Evolutionary conservation across 306 rosid species (phyloP).

Genomic region (Malus sylvestris): DNA sequence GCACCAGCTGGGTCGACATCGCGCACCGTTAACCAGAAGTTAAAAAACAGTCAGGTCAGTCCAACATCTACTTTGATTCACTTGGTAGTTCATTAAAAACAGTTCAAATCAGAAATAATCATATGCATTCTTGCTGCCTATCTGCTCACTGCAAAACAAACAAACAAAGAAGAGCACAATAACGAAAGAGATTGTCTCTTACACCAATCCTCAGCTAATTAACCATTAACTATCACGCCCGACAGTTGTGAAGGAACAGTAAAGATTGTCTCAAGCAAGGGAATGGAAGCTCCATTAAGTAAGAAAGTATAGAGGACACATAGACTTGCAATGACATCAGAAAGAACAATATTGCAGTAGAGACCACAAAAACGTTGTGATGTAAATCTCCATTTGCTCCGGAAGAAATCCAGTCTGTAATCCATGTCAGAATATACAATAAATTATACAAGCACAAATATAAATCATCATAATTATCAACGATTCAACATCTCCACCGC

Average conservation of each 20-base stretch:
- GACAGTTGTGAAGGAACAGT: too few species aligned
- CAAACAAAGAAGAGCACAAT: neutral
- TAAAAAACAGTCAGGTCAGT: neutral
- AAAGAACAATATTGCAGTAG: neutral
- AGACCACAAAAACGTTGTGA: neutral
- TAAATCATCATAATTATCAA: neutral
- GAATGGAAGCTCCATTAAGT: neutral
- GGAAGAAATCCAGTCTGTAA: neutral
- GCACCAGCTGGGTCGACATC: neutral
- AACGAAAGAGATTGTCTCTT: neutral
- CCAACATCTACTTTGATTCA: neutral
- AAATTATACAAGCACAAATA: neutral
- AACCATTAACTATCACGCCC: neutral
- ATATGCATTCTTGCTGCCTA: neutral
- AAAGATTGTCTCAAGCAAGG: neutral
- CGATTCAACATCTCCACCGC: neutral
- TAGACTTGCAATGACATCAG: neutral
- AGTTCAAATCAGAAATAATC: neutral
- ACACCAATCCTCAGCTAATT: neutral
- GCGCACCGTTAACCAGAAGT: neutral
- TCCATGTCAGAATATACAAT: neutral
- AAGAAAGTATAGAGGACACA: neutral
- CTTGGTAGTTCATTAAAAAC: neutral
- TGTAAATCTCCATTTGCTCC: neutral
- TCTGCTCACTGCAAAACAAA: neutral